Base-by-base conservation (phyloP, 2,329 filamentous ascomycete species). In the Lasiodiplodia hormozganensis region DNA sequence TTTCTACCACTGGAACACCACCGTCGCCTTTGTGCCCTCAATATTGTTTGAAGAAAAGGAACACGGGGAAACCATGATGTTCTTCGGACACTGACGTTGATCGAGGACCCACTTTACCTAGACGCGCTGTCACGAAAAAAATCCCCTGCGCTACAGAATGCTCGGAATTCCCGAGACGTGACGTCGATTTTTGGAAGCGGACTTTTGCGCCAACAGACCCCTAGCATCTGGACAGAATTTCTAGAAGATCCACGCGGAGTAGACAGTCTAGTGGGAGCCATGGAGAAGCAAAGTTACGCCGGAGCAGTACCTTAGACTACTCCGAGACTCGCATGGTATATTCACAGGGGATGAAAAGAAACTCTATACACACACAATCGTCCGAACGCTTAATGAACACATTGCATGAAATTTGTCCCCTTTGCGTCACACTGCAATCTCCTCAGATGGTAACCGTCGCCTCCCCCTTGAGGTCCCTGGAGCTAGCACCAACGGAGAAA, bases 401-500 rank as follows among this genome's bases (percentile, higher is more conserved):
- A 47, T 21, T 2, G 18, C n/a, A 47, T 43, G 18, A 43, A 43
- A 43, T 16, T 18, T n/a, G 6, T 18, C 16, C 16, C 7, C 31
- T 34, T 2, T 21, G 47, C 51, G 34, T 47, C 21, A 14, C 23
- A 34, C 36, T 25, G 16, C 34, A 28, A 47, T 47, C 21, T 21
- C 36, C 11, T 57, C 23, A 60, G 11, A 67, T 18, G 4, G 31
- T 47, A 1, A 68, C 14, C 6, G 16, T 54, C n/a, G 31, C 49
- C 34, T 51, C 51, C 11, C 40, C 66, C 66, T n/a, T 62, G 8
- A 68, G 36, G 52, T 68, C 66, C 8, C 66, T 28, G 10, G 49
- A 56, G 53, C 60, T 68, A 23, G 34, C 57, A 4, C 70, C 68
- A 18, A 71, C 66, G 40, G 10, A 66, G 54, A 70, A 62, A 25